Evolutionary conservation across 805 yeast genomes (phyloP).

Genomic region (Lipomyces orientalis): DNA sequence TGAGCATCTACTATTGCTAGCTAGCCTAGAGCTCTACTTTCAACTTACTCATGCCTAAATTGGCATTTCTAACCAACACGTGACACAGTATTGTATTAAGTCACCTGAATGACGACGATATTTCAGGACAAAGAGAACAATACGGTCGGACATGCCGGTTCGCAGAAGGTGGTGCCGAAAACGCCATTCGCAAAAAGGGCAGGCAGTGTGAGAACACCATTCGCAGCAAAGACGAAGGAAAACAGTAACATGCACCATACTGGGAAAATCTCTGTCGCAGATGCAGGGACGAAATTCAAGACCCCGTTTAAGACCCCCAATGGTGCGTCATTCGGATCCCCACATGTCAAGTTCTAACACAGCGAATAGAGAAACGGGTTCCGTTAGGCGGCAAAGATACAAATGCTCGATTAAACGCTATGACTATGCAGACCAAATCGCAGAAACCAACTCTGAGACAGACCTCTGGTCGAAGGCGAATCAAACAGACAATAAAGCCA

Average conservation of each 20-base stretch:
- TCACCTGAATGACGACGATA: conserved; percentile 18
- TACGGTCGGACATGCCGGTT: conserved; percentile 11
- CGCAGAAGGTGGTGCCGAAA: conserved; percentile 21
- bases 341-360: background rate
- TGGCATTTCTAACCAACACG: too few species aligned
- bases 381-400: conserved; percentile 40
- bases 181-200: conserved; percentile 30
- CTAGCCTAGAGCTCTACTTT: too few species aligned
- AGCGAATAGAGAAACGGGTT: conserved; percentile 28
- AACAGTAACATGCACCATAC: conserved; percentile 14
- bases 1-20: too few species aligned
- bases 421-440: background rate
- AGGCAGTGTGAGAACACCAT: conserved; percentile 21
- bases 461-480: conserved; percentile 12
- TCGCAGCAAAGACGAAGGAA: conserved; percentile 27
- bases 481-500: background rate
- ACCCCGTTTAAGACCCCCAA: conserved; percentile 31
- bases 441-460: background rate
- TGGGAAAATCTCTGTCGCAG: conserved; percentile 10
- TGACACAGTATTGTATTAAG: background rate
- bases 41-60: too few species aligned
- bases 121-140: conserved; percentile 34
- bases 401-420: conserved; percentile 21
- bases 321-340: conserved; percentile 15
- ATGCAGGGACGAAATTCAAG: conserved; percentile 7